Evolutionary conservation across 2,329 filamentous ascomycete species (phyloP).

Genomic region (Cercospora sesami): DNA sequence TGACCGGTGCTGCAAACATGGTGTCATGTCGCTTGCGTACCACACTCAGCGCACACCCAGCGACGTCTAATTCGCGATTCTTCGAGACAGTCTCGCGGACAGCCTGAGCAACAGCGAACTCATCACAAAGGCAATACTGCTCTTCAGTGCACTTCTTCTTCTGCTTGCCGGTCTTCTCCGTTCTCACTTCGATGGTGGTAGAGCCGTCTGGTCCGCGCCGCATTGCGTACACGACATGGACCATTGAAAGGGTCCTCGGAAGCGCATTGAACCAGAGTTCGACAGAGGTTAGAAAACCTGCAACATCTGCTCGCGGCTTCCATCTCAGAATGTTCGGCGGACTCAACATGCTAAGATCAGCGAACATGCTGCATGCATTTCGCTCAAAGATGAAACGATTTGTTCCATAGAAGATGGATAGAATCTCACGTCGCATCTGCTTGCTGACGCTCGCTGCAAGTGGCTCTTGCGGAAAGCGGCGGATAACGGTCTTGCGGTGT

Average conservation of each 20-base stretch:
- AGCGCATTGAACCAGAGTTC: constrained; percentile 19
- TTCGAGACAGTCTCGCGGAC: background rate
- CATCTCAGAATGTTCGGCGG: constrained; percentile 20
- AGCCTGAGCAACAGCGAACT: constrained; percentile 8
- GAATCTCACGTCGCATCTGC: constrained; percentile 25
- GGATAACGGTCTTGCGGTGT: constrained; percentile 16
- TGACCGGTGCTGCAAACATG: constrained; percentile 16
- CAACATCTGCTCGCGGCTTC: constrained; percentile 18
- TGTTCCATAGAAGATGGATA: constrained; percentile 27
- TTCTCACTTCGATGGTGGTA: constrained; percentile 18
- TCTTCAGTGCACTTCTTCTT: constrained; percentile 8
- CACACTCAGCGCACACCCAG: constrained; percentile 16
- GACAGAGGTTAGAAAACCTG: constrained; percentile 17
- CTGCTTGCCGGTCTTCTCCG: constrained; percentile 14
- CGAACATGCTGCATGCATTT: constrained; percentile 18
- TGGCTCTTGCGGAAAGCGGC: constrained; percentile 27
- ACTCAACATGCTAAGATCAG: constrained; percentile 21
- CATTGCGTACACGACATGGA: constrained; percentile 17
- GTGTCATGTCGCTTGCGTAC: constrained; percentile 16
- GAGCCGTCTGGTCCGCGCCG: constrained; percentile 8
- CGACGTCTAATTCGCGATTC: constrained; percentile 11
- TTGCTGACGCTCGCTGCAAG: constrained; percentile 19
- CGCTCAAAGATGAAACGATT: constrained; percentile 27
- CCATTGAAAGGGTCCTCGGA: constrained; percentile 1
- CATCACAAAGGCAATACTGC: constrained; percentile 21